Conservation (phyloP, 1,284 basidiomycete genomes). For the Trichosporon sp. region DNA sequence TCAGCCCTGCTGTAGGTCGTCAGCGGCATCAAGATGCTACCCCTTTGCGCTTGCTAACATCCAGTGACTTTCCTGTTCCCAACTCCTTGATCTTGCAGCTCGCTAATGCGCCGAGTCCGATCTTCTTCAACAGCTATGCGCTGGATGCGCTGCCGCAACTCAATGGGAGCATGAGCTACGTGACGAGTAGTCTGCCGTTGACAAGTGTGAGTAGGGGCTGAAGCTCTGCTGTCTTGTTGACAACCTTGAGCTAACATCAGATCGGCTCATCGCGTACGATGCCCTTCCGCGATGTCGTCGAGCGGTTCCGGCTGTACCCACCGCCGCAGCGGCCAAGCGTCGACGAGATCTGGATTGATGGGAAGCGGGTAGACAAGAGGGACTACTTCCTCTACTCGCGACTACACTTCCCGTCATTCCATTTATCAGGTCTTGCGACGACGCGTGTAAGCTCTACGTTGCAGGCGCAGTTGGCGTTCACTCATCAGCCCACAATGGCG, state of each 20-base stretch:
- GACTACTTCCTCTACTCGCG: conserved; percentile 80
- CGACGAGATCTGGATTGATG: conserved; percentile 77
- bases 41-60: conserved; percentile 12
- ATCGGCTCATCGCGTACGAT: conserved; percentile 67
- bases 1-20: conserved; percentile 46
- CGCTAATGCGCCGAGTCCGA: conserved; percentile 83
- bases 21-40: too few species aligned
- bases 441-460: conserved; percentile 65
- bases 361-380: conserved; percentile 72
- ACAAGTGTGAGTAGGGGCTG: conserved; percentile 60
- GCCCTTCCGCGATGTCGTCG: conserved; percentile 83
- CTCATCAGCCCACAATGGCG: conserved; percentile 43
- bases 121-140: conserved; percentile 88
- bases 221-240: background rate
- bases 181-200: conserved; percentile 82
- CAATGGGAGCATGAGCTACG: conserved; percentile 89
- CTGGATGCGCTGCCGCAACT: conserved; percentile 89
- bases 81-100: conserved; percentile 64
- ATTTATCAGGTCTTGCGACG: conserved; percentile 86
- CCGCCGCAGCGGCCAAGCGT: conserved; percentile 73
- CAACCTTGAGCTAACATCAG: conserved; percentile 31
- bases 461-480: conserved; percentile 56
- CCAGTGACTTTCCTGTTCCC: conserved; percentile 50
- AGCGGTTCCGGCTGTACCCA: conserved; percentile 77
- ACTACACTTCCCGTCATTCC: conserved; percentile 82